These are phyloP conservation scores for Scenedesmus sp. DNA, from an alignment of 163 green algal genomes.

Conservation along the genomic window DNA sequence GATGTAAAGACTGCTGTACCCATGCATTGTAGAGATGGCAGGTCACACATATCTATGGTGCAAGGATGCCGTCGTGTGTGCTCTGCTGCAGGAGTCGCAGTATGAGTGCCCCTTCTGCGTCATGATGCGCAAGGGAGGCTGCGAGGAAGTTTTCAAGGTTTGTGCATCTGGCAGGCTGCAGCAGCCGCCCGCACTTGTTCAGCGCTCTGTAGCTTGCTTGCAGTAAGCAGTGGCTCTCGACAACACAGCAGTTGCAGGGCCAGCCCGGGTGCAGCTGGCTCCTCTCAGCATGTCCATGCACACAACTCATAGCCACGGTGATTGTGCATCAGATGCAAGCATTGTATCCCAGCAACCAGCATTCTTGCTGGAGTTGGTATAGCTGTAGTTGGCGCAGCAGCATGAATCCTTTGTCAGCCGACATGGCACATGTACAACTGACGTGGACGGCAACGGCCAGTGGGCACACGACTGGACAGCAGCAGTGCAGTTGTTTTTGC, in stretches of 20 bases:
- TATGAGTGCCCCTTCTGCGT: constrained; percentile 57
- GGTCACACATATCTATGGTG: not conserved
- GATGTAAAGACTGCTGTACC: not conserved
- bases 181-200: not conserved
- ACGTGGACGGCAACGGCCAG: too few species aligned
- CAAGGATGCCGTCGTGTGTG: not conserved
- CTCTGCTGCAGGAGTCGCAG: not conserved
- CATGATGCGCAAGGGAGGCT: constrained; percentile 59
- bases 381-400: too few species aligned
- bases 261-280: not conserved
- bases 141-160: constrained; percentile 53
- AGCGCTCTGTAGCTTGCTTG: not conserved
- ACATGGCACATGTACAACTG: too few species aligned
- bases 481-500: too few species aligned
- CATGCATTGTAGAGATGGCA: not conserved
- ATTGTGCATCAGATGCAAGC: too few species aligned
- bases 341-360: too few species aligned
- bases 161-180: not conserved
- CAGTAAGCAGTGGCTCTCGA: not conserved
- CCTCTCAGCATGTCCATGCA: not conserved
- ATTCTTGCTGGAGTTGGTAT: too few species aligned
- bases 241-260: not conserved
- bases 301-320: too few species aligned
- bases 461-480: too few species aligned
- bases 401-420: too few species aligned